phyloP scores from a whole-genome alignment of 768 basidiomycete species.

The Ramaria sp. region DNA sequence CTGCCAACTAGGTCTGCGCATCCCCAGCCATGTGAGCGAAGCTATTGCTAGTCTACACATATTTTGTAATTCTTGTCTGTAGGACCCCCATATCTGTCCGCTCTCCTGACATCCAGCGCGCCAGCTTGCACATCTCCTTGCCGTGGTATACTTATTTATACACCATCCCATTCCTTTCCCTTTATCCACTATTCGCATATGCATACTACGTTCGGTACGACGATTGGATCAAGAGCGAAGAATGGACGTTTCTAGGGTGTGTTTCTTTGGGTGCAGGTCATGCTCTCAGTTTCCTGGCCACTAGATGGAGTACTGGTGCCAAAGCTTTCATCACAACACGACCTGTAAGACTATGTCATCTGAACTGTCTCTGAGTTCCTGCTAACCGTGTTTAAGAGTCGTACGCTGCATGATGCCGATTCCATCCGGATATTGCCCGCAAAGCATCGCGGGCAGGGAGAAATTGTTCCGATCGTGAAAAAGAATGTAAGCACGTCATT shows the following conservation, averaged over 20 bases:
- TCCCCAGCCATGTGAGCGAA: no score
- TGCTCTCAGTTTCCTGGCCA: slow-evolving; percentile 85
- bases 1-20: no score
- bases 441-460: slow-evolving; percentile 76
- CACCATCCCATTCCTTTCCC: slow-evolving; percentile 61
- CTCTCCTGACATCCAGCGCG: slow-evolving; percentile 57
- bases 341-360: slow-evolving; percentile 33
- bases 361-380: not conserved
- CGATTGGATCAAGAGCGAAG: slow-evolving; percentile 83
- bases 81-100: slow-evolving; percentile 42
- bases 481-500: slow-evolving; percentile 22
- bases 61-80: not conserved
- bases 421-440: slow-evolving; percentile 76
- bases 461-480: slow-evolving; percentile 72
- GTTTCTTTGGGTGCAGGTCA: slow-evolving; percentile 78
- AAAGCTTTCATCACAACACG: slow-evolving; percentile 72
- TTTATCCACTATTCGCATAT: slow-evolving; percentile 80
- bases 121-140: slow-evolving; percentile 53
- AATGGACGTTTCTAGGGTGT: slow-evolving; percentile 95
- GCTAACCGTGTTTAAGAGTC: slow-evolving; percentile 31
- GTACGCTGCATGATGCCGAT: slow-evolving; percentile 59
- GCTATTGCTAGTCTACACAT: no score
- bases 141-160: slow-evolving; percentile 69
- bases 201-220: slow-evolving; percentile 90
- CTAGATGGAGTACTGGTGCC: slow-evolving; percentile 78